phyloP scores from a whole-genome alignment of 306 rosid genomes.

The Amphicarpaea edgeworthii region DNA sequence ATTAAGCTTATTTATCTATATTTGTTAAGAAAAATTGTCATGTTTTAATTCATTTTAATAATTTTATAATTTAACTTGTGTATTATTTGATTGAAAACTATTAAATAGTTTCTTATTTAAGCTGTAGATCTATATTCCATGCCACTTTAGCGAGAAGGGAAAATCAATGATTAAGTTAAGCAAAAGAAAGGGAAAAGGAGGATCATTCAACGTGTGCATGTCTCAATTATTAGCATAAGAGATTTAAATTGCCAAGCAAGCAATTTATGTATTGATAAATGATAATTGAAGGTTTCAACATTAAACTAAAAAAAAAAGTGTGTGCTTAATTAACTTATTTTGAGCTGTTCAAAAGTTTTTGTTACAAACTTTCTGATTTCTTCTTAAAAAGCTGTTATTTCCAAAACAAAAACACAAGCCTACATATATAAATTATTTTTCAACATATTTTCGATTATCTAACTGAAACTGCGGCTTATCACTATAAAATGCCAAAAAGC shows the following conservation, averaged over 20 bases:
- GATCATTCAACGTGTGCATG: background rate
- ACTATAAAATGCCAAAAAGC: background rate
- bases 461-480: background rate
- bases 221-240: background rate
- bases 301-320: background rate
- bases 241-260: no score
- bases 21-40: no score
- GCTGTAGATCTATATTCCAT: background rate
- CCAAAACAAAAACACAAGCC: background rate
- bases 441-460: background rate
- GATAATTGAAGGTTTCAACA: background rate
- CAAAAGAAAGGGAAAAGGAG: background rate
- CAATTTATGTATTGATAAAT: background rate
- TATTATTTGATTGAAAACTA: background rate
- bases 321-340: background rate
- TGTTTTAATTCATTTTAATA: background rate
- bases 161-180: background rate
- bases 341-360: background rate
- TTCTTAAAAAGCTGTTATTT: background rate
- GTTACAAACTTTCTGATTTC: background rate
- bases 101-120: background rate
- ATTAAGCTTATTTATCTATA: background rate
- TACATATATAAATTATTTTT: background rate
- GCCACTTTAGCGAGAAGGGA: background rate
- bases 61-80: background rate